These are phyloP conservation scores for Diaporthe batatas DNA, from an alignment of 2,329 filamentous ascomycete species.

Conservation along the genomic window DNA sequence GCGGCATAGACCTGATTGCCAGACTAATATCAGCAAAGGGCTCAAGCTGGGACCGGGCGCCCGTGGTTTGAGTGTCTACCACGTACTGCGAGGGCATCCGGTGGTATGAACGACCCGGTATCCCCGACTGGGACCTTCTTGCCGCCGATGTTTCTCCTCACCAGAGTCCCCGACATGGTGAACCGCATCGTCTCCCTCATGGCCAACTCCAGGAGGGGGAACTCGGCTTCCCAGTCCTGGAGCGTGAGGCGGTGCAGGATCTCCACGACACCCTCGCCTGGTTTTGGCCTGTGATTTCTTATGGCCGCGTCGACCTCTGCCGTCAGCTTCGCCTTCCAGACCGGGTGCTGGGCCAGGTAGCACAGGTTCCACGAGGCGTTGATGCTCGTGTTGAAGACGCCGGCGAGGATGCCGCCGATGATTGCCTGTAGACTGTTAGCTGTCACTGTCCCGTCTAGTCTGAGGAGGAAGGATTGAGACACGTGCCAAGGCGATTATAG, in stretches of 20 bases:
- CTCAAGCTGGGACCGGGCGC: no score
- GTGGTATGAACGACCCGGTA: constrained; percentile 1
- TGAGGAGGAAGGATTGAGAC: neutral
- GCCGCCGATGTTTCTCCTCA: neutral
- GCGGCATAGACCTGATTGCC: neutral
- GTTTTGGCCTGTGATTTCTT: neutral
- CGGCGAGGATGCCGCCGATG: constrained; percentile 1
- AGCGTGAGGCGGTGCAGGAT: constrained; percentile 8
- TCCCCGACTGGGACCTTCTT: constrained; percentile 17
- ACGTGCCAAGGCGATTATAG: neutral
- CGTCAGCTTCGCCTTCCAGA: neutral
- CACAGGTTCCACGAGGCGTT: constrained; percentile 16
- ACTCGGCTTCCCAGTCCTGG: constrained; percentile 2
- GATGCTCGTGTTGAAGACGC: constrained; percentile 19
- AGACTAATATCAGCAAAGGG: no score
- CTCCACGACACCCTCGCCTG: neutral
- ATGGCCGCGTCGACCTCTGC: neutral
- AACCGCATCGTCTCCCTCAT: constrained; percentile 9
- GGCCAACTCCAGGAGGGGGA: constrained; percentile 4
- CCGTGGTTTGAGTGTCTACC: no score
- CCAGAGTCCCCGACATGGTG: constrained; percentile 9
- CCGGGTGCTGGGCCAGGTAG: neutral
- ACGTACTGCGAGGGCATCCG: constrained; percentile 9
- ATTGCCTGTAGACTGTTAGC: constrained; percentile 12
- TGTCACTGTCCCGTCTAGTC: neutral